Base-by-base conservation (phyloP, 2,329 filamentous ascomycete genomes). In the Alternaria sp. region DNA sequence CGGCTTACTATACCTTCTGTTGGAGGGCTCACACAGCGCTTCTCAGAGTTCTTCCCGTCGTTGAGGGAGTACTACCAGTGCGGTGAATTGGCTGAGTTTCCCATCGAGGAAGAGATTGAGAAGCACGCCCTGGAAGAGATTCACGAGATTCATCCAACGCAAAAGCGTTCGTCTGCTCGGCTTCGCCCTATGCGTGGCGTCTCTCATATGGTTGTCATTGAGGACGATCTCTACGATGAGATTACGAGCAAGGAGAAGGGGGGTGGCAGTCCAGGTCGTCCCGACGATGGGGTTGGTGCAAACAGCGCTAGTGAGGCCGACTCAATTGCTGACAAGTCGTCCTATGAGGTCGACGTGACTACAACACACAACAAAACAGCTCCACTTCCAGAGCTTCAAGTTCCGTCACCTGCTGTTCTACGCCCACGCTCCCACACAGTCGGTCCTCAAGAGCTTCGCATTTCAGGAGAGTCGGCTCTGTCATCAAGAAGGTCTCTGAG, bases 1-100 rank as follows among this genome's bases (percentile, higher is more conserved):
- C 75, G 78, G 29, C 67, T 83, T 23, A 79, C 78, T 4, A 78
- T 83, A 24, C 81, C 81, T 14, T 81, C 79, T 4, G 76, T 82
- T 14, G 74, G 72, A 28, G 79, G 74, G 10, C 71, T 83, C 7
- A 82, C 80, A 2, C 75, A 81, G 49, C 76, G 80, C 21, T 68
- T 83, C 11, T 81, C 80, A 0, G 78, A 80, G 66, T 71, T 82
- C 11, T 63, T 83, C 17, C 81, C 81, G 5, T 78, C 78, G 9
- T 61, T 83, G 50, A 75, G 70, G 24, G 77, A 78, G 50, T 72
- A 79, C 42, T 75, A 78, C 53, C 72, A 77, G 23, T 21, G 60
- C n/a, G 74, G 76, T 33, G 76, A 73, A 45, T 59, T 74, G 13
- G 66, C 65, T 23, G 74, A 73, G 31, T 77, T 80, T 48, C 62